Percentiles rank a stretch among this genome's conserved stretches.
Evolutionary conservation across 345 rosid species (phyloP).

Genomic region (Brassica rapa): DNA sequence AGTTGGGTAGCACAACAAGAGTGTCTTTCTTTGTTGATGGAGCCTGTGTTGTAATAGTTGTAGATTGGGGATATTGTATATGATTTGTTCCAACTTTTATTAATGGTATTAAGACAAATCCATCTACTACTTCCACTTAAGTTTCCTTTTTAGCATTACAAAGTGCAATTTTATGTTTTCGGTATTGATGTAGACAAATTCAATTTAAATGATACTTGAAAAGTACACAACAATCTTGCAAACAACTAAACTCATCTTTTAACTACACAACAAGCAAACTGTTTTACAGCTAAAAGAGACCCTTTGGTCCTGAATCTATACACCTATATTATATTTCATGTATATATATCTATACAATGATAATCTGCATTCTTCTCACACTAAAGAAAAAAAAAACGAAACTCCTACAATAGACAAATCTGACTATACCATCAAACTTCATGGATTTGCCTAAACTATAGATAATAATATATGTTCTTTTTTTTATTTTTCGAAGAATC

Average conservation of each 20-base stretch:
- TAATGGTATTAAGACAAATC: conserved; percentile 33
- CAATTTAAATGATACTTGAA: background rate
- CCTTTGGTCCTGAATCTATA: background rate
- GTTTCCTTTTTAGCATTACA: conserved; percentile 14
- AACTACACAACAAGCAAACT: background rate
- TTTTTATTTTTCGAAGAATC: conserved; percentile 47
- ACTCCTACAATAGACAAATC: background rate
- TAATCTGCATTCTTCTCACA: background rate
- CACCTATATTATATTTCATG: background rate
- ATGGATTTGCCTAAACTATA: background rate
- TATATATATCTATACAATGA: background rate
- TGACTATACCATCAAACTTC: background rate
- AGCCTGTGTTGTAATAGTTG: conserved; percentile 36
- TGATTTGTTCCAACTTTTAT: conserved; percentile 36
- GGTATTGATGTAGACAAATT: background rate
- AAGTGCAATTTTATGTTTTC: background rate
- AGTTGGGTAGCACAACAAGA: conserved; percentile 32
- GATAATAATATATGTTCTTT: background rate
- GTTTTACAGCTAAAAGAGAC: background rate
- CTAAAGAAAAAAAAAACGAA: background rate
- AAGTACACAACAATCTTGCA: background rate
- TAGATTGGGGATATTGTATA: conserved; percentile 37
- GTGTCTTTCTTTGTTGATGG: conserved; percentile 29
- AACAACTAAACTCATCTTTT: background rate
- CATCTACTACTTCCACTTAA: conserved; percentile 3